A percentile compares a stretch with the other conserved stretches of the same genome.
These are phyloP conservation scores for Colletotrichum filicis DNA, from an alignment of 2,329 filamentous ascomycete species.

Conservation along the genomic window DNA sequence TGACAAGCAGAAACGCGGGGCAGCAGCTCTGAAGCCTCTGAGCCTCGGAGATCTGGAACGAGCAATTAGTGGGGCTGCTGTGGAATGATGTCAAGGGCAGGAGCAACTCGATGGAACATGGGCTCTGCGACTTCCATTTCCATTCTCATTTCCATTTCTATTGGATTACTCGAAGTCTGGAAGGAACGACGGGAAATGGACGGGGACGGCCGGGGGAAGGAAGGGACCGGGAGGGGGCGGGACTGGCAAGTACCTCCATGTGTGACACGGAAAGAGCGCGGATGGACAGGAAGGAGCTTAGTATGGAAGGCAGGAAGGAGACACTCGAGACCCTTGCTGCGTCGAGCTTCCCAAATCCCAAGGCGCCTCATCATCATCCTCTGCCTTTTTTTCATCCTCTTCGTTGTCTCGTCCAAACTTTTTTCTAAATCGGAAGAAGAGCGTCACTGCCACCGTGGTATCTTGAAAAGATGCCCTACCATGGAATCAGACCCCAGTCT, in stretches of 20 bases:
- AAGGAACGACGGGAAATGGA: slow-evolving; percentile 1
- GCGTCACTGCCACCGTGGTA: not conserved
- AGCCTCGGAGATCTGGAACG: slow-evolving; percentile 2
- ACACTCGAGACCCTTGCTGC: slow-evolving; percentile 27
- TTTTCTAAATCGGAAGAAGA: not conserved
- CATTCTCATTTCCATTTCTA: no score
- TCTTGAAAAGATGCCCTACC: not conserved
- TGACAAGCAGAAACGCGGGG: not conserved
- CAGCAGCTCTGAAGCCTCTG: not conserved
- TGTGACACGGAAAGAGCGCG: not conserved
- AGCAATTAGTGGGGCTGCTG: slow-evolving; percentile 23
- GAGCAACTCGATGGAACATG: not conserved
- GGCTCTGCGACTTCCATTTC: not conserved
- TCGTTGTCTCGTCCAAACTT: not conserved
- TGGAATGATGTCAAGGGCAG: slow-evolving; percentile 28
- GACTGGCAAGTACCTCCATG: not conserved
- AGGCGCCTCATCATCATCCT: not conserved
- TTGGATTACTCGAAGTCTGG: not conserved
- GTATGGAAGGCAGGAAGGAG: not conserved
- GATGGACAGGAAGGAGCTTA: not conserved
- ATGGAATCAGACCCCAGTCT: not conserved
- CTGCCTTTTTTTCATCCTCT: not conserved
- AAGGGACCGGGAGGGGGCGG: not conserved
- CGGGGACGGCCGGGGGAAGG: not conserved
- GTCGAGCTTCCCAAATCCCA: slow-evolving; percentile 1